A percentile compares a stretch with the other conserved stretches of the same genome.
Evolutionary conservation across 768 basidiomycete genomes (phyloP).

Genomic region (Mycena haematopus): DNA sequence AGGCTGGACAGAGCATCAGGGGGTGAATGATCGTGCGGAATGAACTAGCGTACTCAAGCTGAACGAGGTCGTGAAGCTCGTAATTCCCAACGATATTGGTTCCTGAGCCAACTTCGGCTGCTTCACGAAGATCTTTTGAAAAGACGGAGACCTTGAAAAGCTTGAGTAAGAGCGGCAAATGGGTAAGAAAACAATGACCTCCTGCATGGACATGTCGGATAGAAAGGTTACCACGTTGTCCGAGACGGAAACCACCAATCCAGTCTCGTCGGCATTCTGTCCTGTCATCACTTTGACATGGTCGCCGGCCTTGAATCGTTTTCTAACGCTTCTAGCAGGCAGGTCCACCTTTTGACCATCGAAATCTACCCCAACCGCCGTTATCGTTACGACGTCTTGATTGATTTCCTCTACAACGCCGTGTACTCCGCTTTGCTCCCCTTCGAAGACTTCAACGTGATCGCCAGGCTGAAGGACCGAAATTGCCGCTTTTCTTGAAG

Average conservation of each 20-base stretch:
- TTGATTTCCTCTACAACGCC: constrained; percentile 91
- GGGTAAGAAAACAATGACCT: constrained; percentile 56
- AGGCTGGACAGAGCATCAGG: constrained; percentile 53
- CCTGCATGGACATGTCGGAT: constrained; percentile 97
- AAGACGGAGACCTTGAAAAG: constrained; percentile 88
- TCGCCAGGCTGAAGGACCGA: constrained; percentile 97
- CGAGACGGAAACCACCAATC: constrained; percentile 90
- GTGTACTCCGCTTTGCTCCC: constrained; percentile 92
- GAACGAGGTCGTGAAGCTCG: constrained; percentile 95
- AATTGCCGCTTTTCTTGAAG: constrained; percentile 89
- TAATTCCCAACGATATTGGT: constrained; percentile 92
- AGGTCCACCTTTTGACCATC: constrained; percentile 88
- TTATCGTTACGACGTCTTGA: constrained; percentile 86
- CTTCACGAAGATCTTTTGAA: constrained; percentile 95
- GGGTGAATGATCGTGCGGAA: constrained; percentile 4
- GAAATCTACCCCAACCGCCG: constrained; percentile 80
- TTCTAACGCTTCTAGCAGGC: constrained; percentile 87
- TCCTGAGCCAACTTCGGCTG: constrained; percentile 94
- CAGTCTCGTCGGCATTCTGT: constrained; percentile 93
- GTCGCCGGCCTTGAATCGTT: constrained; percentile 95
- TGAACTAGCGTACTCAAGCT: constrained; percentile 79
- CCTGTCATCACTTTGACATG: constrained; percentile 99
- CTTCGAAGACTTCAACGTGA: constrained; percentile 96
- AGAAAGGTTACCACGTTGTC: constrained; percentile 94
- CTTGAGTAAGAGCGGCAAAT: constrained; percentile 18